Evolutionary conservation across 139 green algal species (phyloP).

Genomic region (Chlorella sp.): DNA sequence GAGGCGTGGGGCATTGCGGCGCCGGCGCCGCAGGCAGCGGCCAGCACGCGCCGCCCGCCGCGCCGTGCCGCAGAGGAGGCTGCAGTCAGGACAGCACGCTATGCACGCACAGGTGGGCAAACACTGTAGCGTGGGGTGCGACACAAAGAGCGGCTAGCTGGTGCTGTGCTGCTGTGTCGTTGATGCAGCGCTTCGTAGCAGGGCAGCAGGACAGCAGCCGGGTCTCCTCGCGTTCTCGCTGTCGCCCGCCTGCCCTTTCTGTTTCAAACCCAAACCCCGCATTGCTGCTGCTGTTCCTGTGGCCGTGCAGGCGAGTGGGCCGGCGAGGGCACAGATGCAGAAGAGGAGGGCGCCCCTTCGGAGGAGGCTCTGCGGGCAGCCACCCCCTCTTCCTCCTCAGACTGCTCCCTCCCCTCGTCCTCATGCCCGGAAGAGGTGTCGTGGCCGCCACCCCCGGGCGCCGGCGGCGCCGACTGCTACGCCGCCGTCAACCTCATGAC

Average conservation of each 20-base stretch:
- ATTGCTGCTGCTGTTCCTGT: too few species aligned
- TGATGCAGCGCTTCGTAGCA: background rate
- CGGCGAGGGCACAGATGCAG: background rate
- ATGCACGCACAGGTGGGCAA: slow-evolving; percentile 47
- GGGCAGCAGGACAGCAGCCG: background rate
- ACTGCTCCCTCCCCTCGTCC: slow-evolving; percentile 41
- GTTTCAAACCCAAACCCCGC: background rate
- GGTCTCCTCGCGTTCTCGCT: background rate
- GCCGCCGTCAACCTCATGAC: slow-evolving; percentile 72
- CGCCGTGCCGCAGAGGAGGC: slow-evolving; percentile 55
- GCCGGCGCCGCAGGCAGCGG: background rate
- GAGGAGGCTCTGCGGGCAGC: slow-evolving; percentile 7
- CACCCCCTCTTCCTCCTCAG: slow-evolving; percentile 24
- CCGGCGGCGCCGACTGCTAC: slow-evolving; percentile 47
- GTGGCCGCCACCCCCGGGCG: slow-evolving; percentile 47
- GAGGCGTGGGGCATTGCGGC: slow-evolving; percentile 4
- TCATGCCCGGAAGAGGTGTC: slow-evolving; percentile 65
- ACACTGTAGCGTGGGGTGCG: background rate
- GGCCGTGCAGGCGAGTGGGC: slow-evolving; percentile 5
- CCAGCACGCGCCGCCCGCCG: slow-evolving; percentile 5
- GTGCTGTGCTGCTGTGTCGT: background rate
- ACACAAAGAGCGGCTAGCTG: background rate
- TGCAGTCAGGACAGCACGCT: slow-evolving; percentile 42
- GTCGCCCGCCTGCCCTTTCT: background rate
- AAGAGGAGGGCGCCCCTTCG: background rate